Evolutionary conservation across 345 rosid species (phyloP).

Genomic region (Acer campestre): DNA sequence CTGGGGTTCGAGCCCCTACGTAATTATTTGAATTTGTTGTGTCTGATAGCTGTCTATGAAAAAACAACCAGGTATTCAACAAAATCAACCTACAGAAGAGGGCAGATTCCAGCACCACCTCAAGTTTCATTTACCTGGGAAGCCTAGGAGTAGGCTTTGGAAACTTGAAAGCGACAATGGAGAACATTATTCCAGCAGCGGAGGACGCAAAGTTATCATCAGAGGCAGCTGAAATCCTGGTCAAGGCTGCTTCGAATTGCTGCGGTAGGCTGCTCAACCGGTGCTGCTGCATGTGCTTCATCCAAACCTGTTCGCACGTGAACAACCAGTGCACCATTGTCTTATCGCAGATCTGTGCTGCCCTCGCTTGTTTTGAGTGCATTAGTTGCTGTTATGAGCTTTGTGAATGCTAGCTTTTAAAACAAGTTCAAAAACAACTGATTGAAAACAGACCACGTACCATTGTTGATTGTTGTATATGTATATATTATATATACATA

Average conservation of each 20-base stretch:
- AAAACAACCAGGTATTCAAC: conserved; percentile 20
- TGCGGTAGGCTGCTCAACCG: conserved; percentile 44
- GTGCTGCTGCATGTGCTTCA: conserved; percentile 84
- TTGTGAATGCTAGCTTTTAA: conserved; percentile 44
- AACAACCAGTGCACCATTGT: conserved; percentile 65
- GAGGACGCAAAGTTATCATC: conserved; percentile 52
- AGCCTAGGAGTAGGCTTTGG: conserved; percentile 72
- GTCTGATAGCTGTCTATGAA: too few species aligned
- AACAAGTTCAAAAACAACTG: background rate
- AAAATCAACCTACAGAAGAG: conserved; percentile 34
- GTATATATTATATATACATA: too few species aligned
- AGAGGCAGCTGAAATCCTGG: conserved; percentile 53
- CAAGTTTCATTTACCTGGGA: conserved; percentile 40
- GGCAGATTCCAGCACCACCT: conserved; percentile 30
- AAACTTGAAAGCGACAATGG: conserved; percentile 55
- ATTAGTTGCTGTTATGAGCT: conserved; percentile 72
- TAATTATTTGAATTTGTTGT: too few species aligned
- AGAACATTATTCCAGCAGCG: conserved; percentile 59
- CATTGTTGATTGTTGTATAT: too few species aligned
- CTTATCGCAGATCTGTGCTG: conserved; percentile 64
- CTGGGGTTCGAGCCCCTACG: too few species aligned
- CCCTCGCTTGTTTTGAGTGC: conserved; percentile 75
- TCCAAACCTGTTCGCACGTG: conserved; percentile 54
- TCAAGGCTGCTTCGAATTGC: conserved; percentile 63
- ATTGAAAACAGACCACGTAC: too few species aligned